Conservation (phyloP, 176 grass and related monocot species). For the Lolium perenne region DNA sequence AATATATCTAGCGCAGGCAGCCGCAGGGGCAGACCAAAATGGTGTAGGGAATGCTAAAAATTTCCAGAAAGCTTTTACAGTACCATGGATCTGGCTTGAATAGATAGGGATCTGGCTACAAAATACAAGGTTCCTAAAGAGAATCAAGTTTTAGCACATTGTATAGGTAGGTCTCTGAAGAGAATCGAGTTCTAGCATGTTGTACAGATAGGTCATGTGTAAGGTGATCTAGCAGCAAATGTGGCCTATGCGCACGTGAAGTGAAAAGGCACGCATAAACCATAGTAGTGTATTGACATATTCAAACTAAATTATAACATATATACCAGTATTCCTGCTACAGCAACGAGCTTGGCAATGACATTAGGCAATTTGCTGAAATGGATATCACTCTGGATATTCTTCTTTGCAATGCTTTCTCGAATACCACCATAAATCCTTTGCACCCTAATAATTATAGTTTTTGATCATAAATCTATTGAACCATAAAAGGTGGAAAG, state of each 20-base stretch:
- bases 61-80: constrained; percentile 27
- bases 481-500: constrained; percentile 15
- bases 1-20: neutral
- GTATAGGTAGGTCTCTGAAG: constrained; percentile 13
- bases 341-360: constrained; percentile 80
- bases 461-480: constrained; percentile 24
- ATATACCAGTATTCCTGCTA: constrained; percentile 81
- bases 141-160: neutral
- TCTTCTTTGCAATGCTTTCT: constrained; percentile 61
- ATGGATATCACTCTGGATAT: constrained; percentile 47
- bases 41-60: neutral
- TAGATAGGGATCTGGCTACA: neutral
- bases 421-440: constrained; percentile 59
- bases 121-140: constrained; percentile 9
- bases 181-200: constrained; percentile 17
- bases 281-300: neutral
- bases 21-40: neutral
- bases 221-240: neutral
- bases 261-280: neutral
- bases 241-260: neutral
- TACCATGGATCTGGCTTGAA: neutral
- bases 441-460: constrained; percentile 74
- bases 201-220: neutral
- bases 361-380: constrained; percentile 67
- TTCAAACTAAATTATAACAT: constrained; percentile 3